phyloP scores from a whole-genome alignment of 2,329 filamentous ascomycete genomes.

The Juglanconis juglandina region DNA sequence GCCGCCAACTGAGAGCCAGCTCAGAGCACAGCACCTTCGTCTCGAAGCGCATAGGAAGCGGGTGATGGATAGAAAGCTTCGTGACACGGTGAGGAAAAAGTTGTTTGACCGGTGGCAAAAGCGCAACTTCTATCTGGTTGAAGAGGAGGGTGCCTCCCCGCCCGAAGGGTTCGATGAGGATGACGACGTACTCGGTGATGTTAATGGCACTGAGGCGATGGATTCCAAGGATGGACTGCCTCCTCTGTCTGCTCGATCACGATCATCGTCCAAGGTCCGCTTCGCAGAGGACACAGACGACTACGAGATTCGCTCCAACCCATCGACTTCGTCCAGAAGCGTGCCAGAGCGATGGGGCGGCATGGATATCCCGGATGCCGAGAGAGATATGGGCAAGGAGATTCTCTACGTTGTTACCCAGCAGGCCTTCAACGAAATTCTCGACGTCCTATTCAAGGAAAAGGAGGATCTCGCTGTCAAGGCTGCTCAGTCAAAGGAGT shows the following conservation, averaged over 20 bases:
- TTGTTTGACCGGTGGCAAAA: constrained; percentile 72
- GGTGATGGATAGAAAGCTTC: constrained; percentile 38
- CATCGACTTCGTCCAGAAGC: constrained; percentile 68
- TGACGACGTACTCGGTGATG: constrained; percentile 50
- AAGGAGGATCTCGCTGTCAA: constrained; percentile 74
- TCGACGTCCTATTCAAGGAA: constrained; percentile 79
- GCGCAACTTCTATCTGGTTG: constrained; percentile 77
- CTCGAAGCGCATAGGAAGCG: constrained; percentile 32
- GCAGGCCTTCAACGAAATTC: constrained; percentile 86
- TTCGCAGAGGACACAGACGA: constrained; percentile 71
- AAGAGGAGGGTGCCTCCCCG: constrained; percentile 71
- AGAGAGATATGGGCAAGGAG: constrained; percentile 80
- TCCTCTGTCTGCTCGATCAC: constrained; percentile 52
- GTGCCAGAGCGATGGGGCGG: constrained; percentile 73
- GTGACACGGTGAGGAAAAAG: constrained; percentile 43
- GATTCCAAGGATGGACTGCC: constrained; percentile 41
- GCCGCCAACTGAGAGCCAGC: constrained; percentile 39
- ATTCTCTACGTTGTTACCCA: constrained; percentile 89
- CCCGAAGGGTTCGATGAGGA: constrained; percentile 62
- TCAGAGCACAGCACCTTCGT: constrained; percentile 33
- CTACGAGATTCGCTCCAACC: constrained; percentile 67
- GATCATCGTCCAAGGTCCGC: constrained; percentile 75
- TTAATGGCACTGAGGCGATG: constrained; percentile 35
- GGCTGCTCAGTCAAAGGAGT: constrained; percentile 58
- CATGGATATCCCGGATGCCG: constrained; percentile 74